Evolutionary conservation across 306 rosid species (phyloP), one percentile per base, ranked within the genome.

Genomic region (Cucumis cinereus): DNA sequence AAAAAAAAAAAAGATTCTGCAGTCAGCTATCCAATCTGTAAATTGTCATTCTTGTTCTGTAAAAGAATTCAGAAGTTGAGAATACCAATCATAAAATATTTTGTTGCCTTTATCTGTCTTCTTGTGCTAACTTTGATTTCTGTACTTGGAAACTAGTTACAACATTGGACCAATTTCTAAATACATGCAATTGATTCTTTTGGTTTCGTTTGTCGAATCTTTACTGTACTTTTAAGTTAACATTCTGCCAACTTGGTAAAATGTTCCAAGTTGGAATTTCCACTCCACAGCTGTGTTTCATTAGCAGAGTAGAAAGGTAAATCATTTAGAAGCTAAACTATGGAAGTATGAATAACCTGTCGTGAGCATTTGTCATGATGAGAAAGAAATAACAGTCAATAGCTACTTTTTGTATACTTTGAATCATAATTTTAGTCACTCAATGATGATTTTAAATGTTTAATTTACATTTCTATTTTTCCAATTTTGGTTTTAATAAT

Each of bases 11-110:
- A 68, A 20, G 6, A 40, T 68, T 68, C 76, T 24, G 62, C 50
- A 28, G 47, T 73, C 35, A 73, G 61, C 64, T 73, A 28, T 36
- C 33, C 47, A 33, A 35, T 74, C 38, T 74, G 77, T 74, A 74
- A 54, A 74, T 74, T 74, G 56, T 20, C 77, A n/a, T 74, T 74
- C 23, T 54, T 74, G 77, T 55, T 71, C 22, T 71, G 63, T 28
- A 53, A 53, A 26, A 73, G 47, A 30, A 73, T 73, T 28, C 77
- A 73, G 45, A 73, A 53, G 40, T 3, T 52, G 63, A 73, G 63
- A 73, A 73, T 52, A 10, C 63, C 45, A 72, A 47, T 72, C 76
- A 68, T 68, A 30, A 45, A 72, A 49, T 52, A 52, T 52, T 52
- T 50, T 28, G 60, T 41, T 72, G 60, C 45, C 17, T 50, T 28